Percentiles rank a stretch among this genome's conserved stretches.
phyloP scores from a whole-genome alignment of 371 early-diverging fungal species.

The Synchytrium microbalum region DNA sequence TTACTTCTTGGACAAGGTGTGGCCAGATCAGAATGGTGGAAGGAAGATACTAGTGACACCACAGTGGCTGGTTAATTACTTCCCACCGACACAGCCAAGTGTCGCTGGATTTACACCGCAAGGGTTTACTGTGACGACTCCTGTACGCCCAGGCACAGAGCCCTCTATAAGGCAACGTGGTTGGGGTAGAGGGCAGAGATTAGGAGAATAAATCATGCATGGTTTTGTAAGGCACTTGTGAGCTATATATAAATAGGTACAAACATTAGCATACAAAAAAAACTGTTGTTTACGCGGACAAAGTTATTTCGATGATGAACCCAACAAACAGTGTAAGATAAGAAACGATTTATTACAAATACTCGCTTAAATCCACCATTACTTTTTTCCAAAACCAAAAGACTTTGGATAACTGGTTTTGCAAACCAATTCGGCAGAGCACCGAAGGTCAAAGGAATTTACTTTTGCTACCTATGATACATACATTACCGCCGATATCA shows the following conservation, averaged over 20 bases:
- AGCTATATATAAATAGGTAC: not conserved
- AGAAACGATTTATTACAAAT: too few relatives aligned
- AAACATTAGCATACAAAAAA: too few relatives aligned
- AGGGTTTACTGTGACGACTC: not conserved
- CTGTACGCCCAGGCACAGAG: not conserved
- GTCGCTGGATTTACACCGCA: not conserved
- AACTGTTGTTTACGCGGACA: too few relatives aligned
- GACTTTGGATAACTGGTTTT: too few relatives aligned
- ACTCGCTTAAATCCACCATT: too few relatives aligned
- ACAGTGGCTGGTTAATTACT: slow-evolving; percentile 13
- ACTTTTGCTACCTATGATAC: too few relatives aligned
- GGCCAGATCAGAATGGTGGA: slow-evolving; percentile 28
- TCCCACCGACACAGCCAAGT: slow-evolving; percentile 2
- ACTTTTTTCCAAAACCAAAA: too few relatives aligned
- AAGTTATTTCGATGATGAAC: too few relatives aligned
- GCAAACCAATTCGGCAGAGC: too few relatives aligned
- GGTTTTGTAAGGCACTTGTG: not conserved
- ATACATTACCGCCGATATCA: too few relatives aligned
- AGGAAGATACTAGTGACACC: slow-evolving; percentile 24
- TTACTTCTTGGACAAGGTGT: slow-evolving; percentile 31
- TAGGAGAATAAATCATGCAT: not conserved
- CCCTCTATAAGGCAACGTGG: not conserved
- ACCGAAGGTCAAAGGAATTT: too few relatives aligned
- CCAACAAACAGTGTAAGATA: too few relatives aligned
- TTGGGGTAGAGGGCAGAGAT: not conserved